These are phyloP conservation scores for Dactylellina leptospora DNA, from an alignment of 2,329 filamentous ascomycete species.

Conservation along the genomic window DNA sequence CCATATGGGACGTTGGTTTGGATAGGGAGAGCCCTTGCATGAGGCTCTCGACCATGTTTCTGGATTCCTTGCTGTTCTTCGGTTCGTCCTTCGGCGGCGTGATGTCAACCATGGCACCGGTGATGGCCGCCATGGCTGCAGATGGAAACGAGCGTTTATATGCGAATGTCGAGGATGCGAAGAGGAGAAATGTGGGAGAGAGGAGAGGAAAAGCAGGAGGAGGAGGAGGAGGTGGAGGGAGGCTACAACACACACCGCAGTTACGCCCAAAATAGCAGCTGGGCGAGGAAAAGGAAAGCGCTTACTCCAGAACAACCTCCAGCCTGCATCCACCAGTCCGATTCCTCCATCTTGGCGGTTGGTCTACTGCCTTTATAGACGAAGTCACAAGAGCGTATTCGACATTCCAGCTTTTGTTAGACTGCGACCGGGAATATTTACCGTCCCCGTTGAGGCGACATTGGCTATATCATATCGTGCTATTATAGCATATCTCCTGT, in stretches of 20 bases:
- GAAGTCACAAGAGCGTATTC: no score
- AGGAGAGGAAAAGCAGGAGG: background rate
- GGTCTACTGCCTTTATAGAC: no score
- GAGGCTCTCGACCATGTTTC: constrained; percentile 25
- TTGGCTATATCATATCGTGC: no score
- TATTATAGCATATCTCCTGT: no score
- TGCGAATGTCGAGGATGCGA: background rate
- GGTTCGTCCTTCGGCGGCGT: constrained; percentile 18
- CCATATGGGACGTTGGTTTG: background rate
- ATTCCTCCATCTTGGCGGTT: no score
- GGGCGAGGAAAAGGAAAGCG: background rate
- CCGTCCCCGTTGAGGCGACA: no score
- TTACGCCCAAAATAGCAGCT: background rate
- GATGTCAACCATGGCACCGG: constrained; percentile 17
- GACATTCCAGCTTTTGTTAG: no score
- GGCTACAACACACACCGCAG: constrained; percentile 2
- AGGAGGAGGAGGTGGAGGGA: background rate
- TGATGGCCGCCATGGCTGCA: constrained; percentile 12
- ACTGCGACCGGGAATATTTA: no score
- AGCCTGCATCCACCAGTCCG: no score
- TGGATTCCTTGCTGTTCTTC: no score
- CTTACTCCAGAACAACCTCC: no score
- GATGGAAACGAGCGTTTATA: background rate
- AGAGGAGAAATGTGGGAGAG: background rate
- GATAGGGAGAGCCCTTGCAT: constrained; percentile 41